Base-by-base conservation (phyloP, 371 early-diverging fungal species). In the Enteropsectra breve region DNA sequence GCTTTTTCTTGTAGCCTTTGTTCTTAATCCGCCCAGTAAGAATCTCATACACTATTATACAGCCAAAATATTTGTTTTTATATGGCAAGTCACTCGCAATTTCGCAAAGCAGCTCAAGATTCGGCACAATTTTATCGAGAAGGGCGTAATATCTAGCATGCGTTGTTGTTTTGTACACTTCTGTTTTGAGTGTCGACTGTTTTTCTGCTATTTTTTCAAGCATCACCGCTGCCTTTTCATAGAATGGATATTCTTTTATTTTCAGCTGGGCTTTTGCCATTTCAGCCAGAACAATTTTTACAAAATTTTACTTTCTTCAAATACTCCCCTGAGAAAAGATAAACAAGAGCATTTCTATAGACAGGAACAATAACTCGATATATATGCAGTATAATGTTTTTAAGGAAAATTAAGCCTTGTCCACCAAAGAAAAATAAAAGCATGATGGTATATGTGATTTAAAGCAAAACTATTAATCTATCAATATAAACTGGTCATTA, bases 211-310 rank as follows among this genome's bases (percentile, higher is more conserved):
- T 66, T 15, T 72, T 63, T 33, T 59, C 63, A 15, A 78, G 45
- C 69, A 78, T 78, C 46, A 56, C 57, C 2, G 71, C 60, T 40
- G 70, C 78, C 47, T 60, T 63, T 5, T 72, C 50, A 48, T 78
- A 75, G 54, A 75, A 73, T 66, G 52, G 59, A 29, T 68, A 13
- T 28, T 64, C 18, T 30, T 30, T 33, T 46, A 4, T 8, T 23
- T 4, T 21, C 4, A 64, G 58, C 2, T 2, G 36, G n/a, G n/a
- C n/a, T n/a, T n/a, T n/a, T n/a, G n/a, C n/a, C n/a, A n/a, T n/a
- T n/a, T n/a, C n/a, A n/a, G n/a, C n/a, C n/a, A n/a, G n/a, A n/a
- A n/a, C n/a, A n/a, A n/a, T n/a, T n/a, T n/a, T n/a, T n/a, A n/a
- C n/a, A n/a, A n/a, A n/a, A n/a, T n/a, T n/a, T n/a, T n/a, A n/a